Evolutionary conservation across 2,329 filamentous ascomycete species (phyloP).

Genomic region (Colletotrichum brevisporum): DNA sequence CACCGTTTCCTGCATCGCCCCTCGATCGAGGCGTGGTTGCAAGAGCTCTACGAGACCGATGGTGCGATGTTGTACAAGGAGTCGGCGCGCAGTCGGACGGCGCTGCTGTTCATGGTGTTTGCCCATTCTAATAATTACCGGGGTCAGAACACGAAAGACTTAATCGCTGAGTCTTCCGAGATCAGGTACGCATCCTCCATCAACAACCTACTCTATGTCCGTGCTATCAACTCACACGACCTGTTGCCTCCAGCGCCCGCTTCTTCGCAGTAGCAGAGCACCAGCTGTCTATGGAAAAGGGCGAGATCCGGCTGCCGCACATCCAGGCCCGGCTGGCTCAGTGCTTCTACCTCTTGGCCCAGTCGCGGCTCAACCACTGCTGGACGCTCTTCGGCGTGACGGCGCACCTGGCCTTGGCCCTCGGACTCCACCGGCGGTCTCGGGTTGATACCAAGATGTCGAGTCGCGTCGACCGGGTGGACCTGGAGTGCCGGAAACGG

Average conservation of each 20-base stretch:
- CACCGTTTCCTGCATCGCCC: conserved; percentile 68
- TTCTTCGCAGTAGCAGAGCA: conserved; percentile 53
- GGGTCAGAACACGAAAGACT: conserved; percentile 39
- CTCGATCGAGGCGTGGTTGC: conserved; percentile 62
- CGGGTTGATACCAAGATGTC: not conserved
- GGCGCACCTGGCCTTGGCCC: conserved; percentile 53
- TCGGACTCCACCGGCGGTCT: conserved; percentile 43
- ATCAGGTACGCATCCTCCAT: not conserved
- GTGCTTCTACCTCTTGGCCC: conserved; percentile 59
- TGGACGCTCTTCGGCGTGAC: conserved; percentile 61
- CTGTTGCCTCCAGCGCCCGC: conserved; percentile 42
- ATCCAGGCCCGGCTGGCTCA: conserved; percentile 58
- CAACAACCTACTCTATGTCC: too few relatives aligned
- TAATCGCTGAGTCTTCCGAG: conserved; percentile 37
- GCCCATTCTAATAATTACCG: conserved; percentile 62
- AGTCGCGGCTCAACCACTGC: conserved; percentile 61
- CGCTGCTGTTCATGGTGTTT: conserved; percentile 66
- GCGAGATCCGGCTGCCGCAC: conserved; percentile 53
- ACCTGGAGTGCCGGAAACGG: conserved; percentile 55
- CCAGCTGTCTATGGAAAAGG: conserved; percentile 54
- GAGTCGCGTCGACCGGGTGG: conserved; percentile 45
- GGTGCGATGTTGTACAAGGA: conserved; percentile 46
- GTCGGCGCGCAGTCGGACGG: conserved; percentile 50
- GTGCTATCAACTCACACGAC: too few relatives aligned
- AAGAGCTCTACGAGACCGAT: conserved; percentile 54